These are phyloP conservation scores for Tricholoma matsutake DNA, from an alignment of 768 basidiomycete species.

Conservation along the genomic window DNA sequence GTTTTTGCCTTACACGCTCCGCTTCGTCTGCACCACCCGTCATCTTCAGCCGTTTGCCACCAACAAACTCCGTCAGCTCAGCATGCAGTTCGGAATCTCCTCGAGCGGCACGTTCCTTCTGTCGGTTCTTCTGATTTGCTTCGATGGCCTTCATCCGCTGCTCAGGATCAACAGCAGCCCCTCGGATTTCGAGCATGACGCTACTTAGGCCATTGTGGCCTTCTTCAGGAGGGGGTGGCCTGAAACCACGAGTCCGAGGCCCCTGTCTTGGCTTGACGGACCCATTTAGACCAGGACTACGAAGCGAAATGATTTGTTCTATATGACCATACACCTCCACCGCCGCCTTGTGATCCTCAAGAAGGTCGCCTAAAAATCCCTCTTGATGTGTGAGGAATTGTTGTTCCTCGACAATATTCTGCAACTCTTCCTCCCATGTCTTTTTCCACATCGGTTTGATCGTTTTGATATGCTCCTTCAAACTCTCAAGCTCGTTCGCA, in stretches of 20 bases:
- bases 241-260: conserved; percentile 47
- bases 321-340: conserved; percentile 86
- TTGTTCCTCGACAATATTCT: conserved; percentile 96
- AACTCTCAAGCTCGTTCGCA: conserved; percentile 65
- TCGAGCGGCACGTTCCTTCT: conserved; percentile 67
- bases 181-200: conserved; percentile 89
- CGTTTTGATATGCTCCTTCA: conserved; percentile 83
- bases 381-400: conserved; percentile 92
- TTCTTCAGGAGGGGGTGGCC: conserved; percentile 62
- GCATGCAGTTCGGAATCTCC: conserved; percentile 79
- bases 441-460: conserved; percentile 98
- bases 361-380: conserved; percentile 81
- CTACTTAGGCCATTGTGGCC: conserved; percentile 64
- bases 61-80: conserved; percentile 86
- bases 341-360: conserved; percentile 92
- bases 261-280: conserved; percentile 13
- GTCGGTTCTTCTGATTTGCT: conserved; percentile 75
- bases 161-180: conserved; percentile 78
- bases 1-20: conserved; percentile 82
- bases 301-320: conserved; percentile 79
- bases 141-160: conserved; percentile 90
- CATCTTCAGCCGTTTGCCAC: conserved; percentile 85
- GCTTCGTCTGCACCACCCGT: conserved; percentile 92
- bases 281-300: conserved; percentile 44
- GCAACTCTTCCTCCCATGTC: conserved; percentile 96